Evolutionary conservation across 108 stramenopile species (phyloP), one percentile per base, ranked within the genome.

Genomic region (Asterionellopsis glacialis): DNA sequence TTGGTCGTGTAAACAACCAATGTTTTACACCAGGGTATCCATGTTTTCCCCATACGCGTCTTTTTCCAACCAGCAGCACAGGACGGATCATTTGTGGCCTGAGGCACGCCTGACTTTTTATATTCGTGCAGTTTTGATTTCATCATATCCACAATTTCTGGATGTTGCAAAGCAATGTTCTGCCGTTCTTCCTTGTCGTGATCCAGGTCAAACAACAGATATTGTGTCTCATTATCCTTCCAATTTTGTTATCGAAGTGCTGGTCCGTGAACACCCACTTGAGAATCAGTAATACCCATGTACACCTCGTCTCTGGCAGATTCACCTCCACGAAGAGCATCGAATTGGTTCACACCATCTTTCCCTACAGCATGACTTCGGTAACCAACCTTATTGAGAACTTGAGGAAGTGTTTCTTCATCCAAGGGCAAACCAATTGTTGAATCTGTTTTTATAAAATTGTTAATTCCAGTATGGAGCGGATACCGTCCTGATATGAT

Each of bases 321-420:
- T 33, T 51, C 12, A 7, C 22, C 23, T 12, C n/a, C 16, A 22
- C 21, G 18, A 47, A 72, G 61, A 16, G 49, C 53, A 0, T 19
- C n/a, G 0, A 51, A 21, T 41, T 77, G 76, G 42, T 49, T 55
- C 33, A 63, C 39, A 15, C 76, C 76, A 33, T 77, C 76, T 60
- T 87, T 87, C 1, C 85, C 86, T 1, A 84, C 56, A 18, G 74
- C 73, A 65, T 79, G 62, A 4, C 73, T 82, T 4, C 52, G 41
- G 59, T 88, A 88, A 11, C 76, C 76, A 0, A 50, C 55, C 0
- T 59, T 48, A 15, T 48, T 15, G 13, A 82, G 43, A 18, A 67
- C 10, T 11, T 77, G 57, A 14, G 80, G 55, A 7, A 70, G 55
- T 6, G 73, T 71, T 60, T 63, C 71, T 10, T 69, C 58, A 0